Evolutionary conservation across 768 basidiomycete species (phyloP).

Genomic region (Astraeus odoratus): DNA sequence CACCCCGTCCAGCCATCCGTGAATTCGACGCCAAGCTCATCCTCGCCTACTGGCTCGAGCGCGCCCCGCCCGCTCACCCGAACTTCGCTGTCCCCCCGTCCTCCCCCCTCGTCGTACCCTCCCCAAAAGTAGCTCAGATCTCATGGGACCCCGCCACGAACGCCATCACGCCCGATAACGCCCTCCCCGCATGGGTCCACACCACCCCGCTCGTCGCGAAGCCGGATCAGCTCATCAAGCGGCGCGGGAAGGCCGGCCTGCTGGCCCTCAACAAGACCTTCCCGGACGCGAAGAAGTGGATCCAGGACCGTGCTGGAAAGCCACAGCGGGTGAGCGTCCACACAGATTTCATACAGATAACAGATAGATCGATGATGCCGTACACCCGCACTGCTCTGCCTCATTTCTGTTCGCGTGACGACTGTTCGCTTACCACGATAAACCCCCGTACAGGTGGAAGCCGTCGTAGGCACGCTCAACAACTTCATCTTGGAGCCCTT

Average conservation of each 20-base stretch:
- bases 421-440: not conserved
- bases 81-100: slow-evolving; percentile 42
- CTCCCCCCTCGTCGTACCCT: slow-evolving; percentile 45
- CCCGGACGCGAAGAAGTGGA: slow-evolving; percentile 85
- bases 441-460: slow-evolving; percentile 69
- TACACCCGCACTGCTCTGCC: not conserved
- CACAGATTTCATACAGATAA: no score
- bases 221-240: slow-evolving; percentile 98
- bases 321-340: slow-evolving; percentile 65
- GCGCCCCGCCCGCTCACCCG: slow-evolving; percentile 73
- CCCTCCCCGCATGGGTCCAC: slow-evolving; percentile 77
- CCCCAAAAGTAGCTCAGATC: slow-evolving; percentile 79
- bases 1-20: slow-evolving; percentile 57
- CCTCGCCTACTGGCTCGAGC: slow-evolving; percentile 93
- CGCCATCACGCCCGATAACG: slow-evolving; percentile 48
- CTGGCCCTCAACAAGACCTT: slow-evolving; percentile 91
- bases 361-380: no score
- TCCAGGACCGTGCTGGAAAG: slow-evolving; percentile 83
- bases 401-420: not conserved
- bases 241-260: slow-evolving; percentile 96
- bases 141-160: slow-evolving; percentile 73
- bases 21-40: slow-evolving; percentile 99
- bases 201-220: slow-evolving; percentile 87
- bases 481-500: slow-evolving; percentile 99
- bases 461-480: slow-evolving; percentile 89